These are phyloP conservation scores for Nakataea oryzae DNA, from an alignment of 2,329 filamentous ascomycete species.

Conservation along the genomic window DNA sequence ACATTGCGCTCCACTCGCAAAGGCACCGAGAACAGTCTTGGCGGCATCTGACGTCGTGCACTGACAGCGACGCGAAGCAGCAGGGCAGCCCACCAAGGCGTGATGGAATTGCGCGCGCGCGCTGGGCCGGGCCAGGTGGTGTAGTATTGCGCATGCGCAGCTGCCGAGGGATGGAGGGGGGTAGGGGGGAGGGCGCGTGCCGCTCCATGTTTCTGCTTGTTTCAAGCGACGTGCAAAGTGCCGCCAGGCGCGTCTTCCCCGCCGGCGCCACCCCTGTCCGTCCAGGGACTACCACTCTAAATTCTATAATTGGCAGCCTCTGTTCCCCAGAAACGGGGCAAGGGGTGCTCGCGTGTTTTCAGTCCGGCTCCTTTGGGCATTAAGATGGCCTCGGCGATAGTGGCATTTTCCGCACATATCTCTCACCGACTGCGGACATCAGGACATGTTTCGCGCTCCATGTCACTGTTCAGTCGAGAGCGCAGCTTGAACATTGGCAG, in stretches of 20 bases:
- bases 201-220: neutral
- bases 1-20: neutral
- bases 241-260: neutral
- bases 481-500: no score
- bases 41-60: neutral
- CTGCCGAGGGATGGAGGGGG: no score
- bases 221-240: no score
- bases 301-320: neutral
- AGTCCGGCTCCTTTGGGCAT: neutral
- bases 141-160: no score
- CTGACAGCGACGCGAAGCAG: neutral
- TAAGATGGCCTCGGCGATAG: neutral
- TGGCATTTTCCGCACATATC: neutral
- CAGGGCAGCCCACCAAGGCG: no score
- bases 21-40: neutral
- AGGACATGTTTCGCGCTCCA: neutral
- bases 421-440: neutral
- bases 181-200: no score
- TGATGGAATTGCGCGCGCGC: no score
- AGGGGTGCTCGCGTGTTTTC: neutral
- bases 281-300: neutral
- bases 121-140: no score
- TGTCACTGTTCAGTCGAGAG: neutral
- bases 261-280: neutral
- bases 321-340: neutral